phyloP scores from a whole-genome alignment of 2,329 filamentous ascomycete genomes.

The Truncatella angustata region DNA sequence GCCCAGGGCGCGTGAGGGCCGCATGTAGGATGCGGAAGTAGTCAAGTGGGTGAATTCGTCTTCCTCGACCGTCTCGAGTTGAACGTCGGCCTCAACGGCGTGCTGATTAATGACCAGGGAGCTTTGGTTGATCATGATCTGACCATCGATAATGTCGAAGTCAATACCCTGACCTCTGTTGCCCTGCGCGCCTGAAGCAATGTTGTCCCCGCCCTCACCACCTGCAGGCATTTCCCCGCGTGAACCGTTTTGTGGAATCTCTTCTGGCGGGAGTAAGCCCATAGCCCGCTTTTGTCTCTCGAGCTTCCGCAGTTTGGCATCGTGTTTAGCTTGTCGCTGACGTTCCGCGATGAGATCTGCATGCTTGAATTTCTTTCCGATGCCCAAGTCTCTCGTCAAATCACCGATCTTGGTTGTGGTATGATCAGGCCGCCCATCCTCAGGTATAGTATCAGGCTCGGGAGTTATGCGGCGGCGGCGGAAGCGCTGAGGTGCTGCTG shows the following conservation, averaged over 20 bases:
- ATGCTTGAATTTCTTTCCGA: constrained; percentile 72
- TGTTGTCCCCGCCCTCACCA: constrained; percentile 21
- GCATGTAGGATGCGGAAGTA: constrained; percentile 66
- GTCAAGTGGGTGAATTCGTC: constrained; percentile 74
- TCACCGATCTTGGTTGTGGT: constrained; percentile 70
- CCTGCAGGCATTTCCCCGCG: constrained; percentile 17
- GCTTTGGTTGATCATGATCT: constrained; percentile 68
- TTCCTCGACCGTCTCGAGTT: constrained; percentile 65
- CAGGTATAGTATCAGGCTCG: constrained; percentile 61
- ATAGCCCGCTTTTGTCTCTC: constrained; percentile 32
- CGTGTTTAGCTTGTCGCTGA: constrained; percentile 44
- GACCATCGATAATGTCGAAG: constrained; percentile 64
- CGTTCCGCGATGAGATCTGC: constrained; percentile 71
- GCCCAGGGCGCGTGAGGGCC: constrained; percentile 59
- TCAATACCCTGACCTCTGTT: constrained; percentile 25
- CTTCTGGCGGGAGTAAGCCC: constrained; percentile 19
- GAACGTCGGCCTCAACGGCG: constrained; percentile 48
- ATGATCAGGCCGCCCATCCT: constrained; percentile 61
- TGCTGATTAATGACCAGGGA: constrained; percentile 69
- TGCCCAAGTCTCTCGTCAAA: constrained; percentile 65
- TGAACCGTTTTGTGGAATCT: constrained; percentile 16
- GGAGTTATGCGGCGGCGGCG: constrained; percentile 40
- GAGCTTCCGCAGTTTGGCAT: constrained; percentile 37
- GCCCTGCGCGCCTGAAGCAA: constrained; percentile 16
- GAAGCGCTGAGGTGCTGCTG: constrained; percentile 18